Conservation (phyloP, 2,329 filamentous ascomycete genomes). For the Beauveria australis region DNA sequence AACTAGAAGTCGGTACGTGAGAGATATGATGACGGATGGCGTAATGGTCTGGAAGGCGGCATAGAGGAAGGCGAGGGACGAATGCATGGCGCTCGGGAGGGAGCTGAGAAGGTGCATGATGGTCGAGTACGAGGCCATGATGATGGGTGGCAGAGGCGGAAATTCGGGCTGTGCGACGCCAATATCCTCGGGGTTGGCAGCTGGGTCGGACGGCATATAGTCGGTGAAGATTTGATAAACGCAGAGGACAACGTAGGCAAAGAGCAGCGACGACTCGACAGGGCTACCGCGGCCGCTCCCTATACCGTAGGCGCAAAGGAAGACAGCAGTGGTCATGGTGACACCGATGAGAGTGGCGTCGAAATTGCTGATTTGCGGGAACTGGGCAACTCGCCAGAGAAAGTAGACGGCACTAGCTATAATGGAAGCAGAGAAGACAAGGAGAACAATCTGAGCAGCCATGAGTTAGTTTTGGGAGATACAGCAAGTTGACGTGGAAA, state of each 20-base stretch:
- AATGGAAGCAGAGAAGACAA: slow-evolving; percentile 81
- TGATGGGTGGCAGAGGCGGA: slow-evolving; percentile 90
- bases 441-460: slow-evolving; percentile 64
- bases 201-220: slow-evolving; percentile 73
- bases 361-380: slow-evolving; percentile 85
- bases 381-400: slow-evolving; percentile 87
- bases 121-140: slow-evolving; percentile 97
- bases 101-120: slow-evolving; percentile 75
- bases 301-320: slow-evolving; percentile 89
- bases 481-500: not conserved
- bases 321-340: slow-evolving; percentile 84
- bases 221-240: slow-evolving; percentile 99
- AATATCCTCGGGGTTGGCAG: slow-evolving; percentile 42
- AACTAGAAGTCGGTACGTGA: slow-evolving; percentile 87
- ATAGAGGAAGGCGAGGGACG: slow-evolving; percentile 75
- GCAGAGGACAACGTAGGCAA: slow-evolving; percentile 96
- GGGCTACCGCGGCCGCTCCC: slow-evolving; percentile 89
- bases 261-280: slow-evolving; percentile 88
- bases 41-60: slow-evolving; percentile 94
- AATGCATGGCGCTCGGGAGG: slow-evolving; percentile 75
- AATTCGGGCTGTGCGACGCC: slow-evolving; percentile 68
- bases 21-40: slow-evolving; percentile 88
- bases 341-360: slow-evolving; percentile 90
- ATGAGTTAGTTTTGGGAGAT: slow-evolving; percentile 13
- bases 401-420: slow-evolving; percentile 95